phyloP scores from a whole-genome alignment of 768 basidiomycete genomes.

The Exsudoporus frostii region DNA sequence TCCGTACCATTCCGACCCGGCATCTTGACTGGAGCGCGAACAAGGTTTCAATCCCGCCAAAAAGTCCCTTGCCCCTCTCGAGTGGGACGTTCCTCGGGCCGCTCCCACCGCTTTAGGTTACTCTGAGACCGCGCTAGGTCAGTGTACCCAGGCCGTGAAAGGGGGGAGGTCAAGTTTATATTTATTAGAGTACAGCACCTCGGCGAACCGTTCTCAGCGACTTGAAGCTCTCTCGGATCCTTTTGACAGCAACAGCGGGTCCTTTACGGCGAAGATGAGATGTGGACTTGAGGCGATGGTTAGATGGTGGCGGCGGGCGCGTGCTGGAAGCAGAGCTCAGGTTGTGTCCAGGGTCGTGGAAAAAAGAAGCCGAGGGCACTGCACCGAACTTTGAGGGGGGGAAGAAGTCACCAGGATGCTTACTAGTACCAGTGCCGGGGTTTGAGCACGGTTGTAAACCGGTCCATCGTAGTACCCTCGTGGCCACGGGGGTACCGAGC shows the following conservation, averaged over 20 bases:
- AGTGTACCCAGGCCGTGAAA: background rate
- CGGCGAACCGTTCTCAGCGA: background rate
- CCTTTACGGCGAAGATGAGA: constrained; percentile 10
- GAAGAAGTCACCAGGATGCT: background rate
- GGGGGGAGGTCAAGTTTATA: background rate
- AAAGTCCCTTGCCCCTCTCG: background rate
- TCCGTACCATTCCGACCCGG: constrained; percentile 5
- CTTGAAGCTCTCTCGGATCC: constrained; percentile 1
- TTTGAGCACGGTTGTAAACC: background rate
- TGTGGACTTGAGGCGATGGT: constrained; percentile 1
- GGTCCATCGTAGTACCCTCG: constrained; percentile 10
- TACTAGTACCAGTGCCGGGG: constrained; percentile 4
- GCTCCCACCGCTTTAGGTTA: background rate
- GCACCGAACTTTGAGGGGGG: constrained; percentile 14
- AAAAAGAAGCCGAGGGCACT: constrained; percentile 11
- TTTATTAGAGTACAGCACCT: background rate
- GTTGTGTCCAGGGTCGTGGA: background rate
- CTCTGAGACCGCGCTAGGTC: background rate
- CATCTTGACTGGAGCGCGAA: background rate
- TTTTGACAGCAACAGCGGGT: constrained; percentile 7
- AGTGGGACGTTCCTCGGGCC: background rate
- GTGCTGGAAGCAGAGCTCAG: background rate
- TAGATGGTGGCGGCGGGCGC: background rate
- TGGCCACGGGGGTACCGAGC: constrained; percentile 10
- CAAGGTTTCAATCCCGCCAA: constrained; percentile 10